Percentiles rank a stretch among this genome's conserved stretches.
Evolutionary conservation across 768 basidiomycete genomes (phyloP).

Genomic region (Kwoniella botswanensis): DNA sequence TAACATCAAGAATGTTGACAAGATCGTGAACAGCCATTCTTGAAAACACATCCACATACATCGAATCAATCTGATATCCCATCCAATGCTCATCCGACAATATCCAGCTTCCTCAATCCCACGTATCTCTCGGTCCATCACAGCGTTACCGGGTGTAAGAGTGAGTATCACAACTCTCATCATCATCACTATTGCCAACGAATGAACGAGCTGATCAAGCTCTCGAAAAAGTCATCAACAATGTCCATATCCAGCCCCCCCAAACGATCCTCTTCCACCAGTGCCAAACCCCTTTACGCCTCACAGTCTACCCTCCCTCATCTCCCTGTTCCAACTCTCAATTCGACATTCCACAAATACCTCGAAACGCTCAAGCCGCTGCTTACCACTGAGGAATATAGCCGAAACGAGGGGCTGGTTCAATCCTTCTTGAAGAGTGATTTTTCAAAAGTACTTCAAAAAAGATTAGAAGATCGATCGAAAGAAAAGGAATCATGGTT

Average conservation of each 20-base stretch:
- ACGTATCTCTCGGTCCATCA: slow-evolving; percentile 9
- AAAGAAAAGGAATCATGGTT: slow-evolving; percentile 76
- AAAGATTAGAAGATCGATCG: slow-evolving; percentile 76
- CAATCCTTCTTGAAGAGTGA: slow-evolving; percentile 73
- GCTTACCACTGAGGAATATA: slow-evolving; percentile 69
- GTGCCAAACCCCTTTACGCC: slow-evolving; percentile 66
- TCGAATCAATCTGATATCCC: neutral
- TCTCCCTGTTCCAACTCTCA: slow-evolving; percentile 82
- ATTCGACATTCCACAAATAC: slow-evolving; percentile 84
- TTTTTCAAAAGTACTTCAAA: slow-evolving; percentile 73
- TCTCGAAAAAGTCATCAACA: neutral
- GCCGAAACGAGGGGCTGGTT: slow-evolving; percentile 67
- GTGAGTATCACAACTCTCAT: neutral
- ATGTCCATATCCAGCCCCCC: slow-evolving; percentile 17
- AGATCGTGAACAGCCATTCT: no score
- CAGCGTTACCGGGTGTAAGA: slow-evolving; percentile 4
- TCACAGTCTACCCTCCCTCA: slow-evolving; percentile 69
- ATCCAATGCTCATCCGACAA: slow-evolving; percentile 21
- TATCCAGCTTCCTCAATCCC: neutral
- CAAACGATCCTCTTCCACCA: slow-evolving; percentile 8
- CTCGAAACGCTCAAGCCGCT: slow-evolving; percentile 82
- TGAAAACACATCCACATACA: neutral
- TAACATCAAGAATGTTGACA: neutral
- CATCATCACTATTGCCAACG: neutral
- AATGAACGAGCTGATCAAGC: no score